phyloP scores from a whole-genome alignment of 1,284 basidiomycete genomes.

The Cutaneotrichosporon sp. region DNA sequence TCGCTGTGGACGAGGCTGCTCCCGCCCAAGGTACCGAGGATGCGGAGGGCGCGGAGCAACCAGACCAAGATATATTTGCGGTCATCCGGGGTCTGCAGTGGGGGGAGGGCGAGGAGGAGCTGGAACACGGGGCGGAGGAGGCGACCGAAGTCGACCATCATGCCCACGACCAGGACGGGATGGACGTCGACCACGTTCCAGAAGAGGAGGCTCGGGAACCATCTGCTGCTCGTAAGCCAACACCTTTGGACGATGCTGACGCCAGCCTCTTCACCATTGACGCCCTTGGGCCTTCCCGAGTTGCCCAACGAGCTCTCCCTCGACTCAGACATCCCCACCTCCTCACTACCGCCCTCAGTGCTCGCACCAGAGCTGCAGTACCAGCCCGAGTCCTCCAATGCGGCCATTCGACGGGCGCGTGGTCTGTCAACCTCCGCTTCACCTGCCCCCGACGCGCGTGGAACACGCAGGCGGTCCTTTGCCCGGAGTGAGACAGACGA shows the following conservation, averaged over 20 bases:
- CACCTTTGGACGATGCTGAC: not conserved
- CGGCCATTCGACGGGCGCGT: not conserved
- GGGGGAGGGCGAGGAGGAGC: not conserved
- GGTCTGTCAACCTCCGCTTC: not conserved
- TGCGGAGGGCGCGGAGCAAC: not conserved
- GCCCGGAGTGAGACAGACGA: constrained; percentile 13
- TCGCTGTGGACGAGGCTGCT: not conserved
- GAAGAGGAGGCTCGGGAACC: not conserved
- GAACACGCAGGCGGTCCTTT: constrained; percentile 5
- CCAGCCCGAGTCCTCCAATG: not conserved
- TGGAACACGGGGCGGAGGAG: not conserved
- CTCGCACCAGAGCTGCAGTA: constrained; percentile 3
- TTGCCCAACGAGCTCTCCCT: constrained; percentile 12
- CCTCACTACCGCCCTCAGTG: not conserved
- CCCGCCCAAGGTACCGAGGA: not conserved
- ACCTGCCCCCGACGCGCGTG: not conserved
- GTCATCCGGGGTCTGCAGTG: not conserved
- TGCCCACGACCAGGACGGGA: not conserved
- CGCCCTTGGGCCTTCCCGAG: constrained; percentile 15
- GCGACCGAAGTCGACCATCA: not conserved
- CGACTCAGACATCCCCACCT: not conserved
- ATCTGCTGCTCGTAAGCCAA: constrained; percentile 7
- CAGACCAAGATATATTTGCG: not conserved
- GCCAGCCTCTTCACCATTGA: constrained; percentile 6
- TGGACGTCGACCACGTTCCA: constrained; percentile 1